A percentile compares a stretch with the other conserved stretches of the same genome.
These are phyloP conservation scores for Nicotiana tomentosiformis DNA, from an alignment of 257 asterid genomes.

Conservation along the genomic window DNA sequence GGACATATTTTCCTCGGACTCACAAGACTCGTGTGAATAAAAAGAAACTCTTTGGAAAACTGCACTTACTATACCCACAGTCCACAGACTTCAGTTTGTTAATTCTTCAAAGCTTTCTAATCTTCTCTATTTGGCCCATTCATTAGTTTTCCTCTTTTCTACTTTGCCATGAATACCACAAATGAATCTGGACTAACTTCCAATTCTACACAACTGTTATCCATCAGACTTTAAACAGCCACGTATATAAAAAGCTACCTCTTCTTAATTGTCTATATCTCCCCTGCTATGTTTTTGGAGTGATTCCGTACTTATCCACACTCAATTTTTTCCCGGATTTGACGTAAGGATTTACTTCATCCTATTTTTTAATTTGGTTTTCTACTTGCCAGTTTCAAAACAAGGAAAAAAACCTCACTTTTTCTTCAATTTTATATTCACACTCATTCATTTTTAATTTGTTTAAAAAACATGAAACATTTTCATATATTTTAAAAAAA, in stretches of 20 bases:
- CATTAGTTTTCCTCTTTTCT: not conserved
- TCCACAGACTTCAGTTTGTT: too few species aligned
- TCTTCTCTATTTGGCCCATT: not conserved
- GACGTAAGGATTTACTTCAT: not conserved
- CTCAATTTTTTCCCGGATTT: not conserved
- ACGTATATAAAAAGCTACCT: not conserved
- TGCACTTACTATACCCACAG: not conserved
- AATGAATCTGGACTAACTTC: not conserved
- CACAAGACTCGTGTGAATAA: slow-evolving; percentile 7
- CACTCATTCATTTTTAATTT: too few species aligned
- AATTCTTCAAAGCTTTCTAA: not conserved
- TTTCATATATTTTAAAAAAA: too few species aligned
- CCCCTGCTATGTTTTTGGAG: not conserved
- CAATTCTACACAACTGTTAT: not conserved
- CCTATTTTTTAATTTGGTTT: not conserved
- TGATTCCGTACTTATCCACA: not conserved
- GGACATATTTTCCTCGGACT: slow-evolving; percentile 17
- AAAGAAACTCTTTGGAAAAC: not conserved
- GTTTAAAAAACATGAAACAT: too few species aligned
- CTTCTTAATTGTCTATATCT: not conserved
- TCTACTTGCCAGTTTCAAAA: not conserved
- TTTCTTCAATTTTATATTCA: too few species aligned
- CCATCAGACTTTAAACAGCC: not conserved
- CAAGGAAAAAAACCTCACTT: not conserved
- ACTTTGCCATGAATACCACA: not conserved